Evolutionary conservation across 495 filamentous ascomycete genomes (phyloP).

Genomic region (Tuber magnatum): DNA sequence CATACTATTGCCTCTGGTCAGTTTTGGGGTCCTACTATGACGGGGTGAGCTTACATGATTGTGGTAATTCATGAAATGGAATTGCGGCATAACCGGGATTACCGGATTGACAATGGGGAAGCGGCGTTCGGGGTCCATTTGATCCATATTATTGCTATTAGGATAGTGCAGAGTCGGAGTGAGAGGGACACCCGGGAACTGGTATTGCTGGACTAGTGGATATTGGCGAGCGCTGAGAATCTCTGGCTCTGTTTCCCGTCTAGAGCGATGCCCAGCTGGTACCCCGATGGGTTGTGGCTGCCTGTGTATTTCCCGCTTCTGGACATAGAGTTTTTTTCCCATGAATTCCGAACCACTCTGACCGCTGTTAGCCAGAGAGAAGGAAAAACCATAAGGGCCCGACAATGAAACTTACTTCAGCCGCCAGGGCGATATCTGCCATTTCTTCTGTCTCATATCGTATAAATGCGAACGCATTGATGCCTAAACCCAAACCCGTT

Average conservation of each 20-base stretch:
- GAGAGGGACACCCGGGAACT: background rate
- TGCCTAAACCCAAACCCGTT: conserved; percentile 23
- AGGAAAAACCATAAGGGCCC: background rate
- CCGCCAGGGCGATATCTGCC: conserved; percentile 28
- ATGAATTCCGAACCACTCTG: conserved; percentile 35
- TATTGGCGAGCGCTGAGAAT: background rate
- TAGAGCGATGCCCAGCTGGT: background rate
- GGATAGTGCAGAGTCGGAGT: background rate
- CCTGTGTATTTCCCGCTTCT: conserved; percentile 36
- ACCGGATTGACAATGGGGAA: background rate
- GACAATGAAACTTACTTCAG: conserved; percentile 25
- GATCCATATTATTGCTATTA: background rate
- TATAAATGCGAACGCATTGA: conserved; percentile 37
- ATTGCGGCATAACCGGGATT: background rate
- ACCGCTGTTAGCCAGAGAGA: background rate
- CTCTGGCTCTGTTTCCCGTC: background rate
- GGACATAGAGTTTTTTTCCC: conserved; percentile 37
- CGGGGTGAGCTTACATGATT: background rate
- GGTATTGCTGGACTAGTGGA: background rate
- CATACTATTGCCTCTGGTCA: background rate
- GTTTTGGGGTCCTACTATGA: background rate
- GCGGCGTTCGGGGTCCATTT: background rate
- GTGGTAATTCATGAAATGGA: background rate
- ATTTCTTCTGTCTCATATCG: conserved; percentile 34
- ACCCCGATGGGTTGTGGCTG: conserved; percentile 7